Conservation (phyloP, 495 filamentous ascomycete genomes). For the Tuber umbilicatum region DNA sequence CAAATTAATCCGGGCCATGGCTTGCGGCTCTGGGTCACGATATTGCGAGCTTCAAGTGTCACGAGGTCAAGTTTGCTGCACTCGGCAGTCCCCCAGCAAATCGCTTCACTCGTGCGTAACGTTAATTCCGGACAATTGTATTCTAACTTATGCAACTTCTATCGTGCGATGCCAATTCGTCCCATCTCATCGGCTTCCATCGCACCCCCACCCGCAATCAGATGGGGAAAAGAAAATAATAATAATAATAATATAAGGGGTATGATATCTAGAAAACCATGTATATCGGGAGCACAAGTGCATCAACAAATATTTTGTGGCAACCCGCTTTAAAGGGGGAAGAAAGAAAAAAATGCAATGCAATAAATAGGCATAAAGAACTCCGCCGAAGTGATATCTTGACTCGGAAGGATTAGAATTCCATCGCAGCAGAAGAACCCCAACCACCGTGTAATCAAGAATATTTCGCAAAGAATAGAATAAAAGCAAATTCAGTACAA, state of each 20-base stretch:
- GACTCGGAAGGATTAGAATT: background rate
- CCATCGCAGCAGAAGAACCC: background rate
- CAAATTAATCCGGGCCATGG: background rate
- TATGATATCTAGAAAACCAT: background rate
- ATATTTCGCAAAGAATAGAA: background rate
- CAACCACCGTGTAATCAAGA: background rate
- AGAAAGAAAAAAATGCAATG: background rate
- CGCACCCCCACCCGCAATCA: background rate
- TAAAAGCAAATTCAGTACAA: background rate
- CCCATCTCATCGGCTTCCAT: background rate
- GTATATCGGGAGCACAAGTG: background rate
- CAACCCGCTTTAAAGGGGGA: background rate
- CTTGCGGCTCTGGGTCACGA: background rate
- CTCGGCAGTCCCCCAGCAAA: background rate
- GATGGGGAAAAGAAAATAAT: background rate
- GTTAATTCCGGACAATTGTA: background rate
- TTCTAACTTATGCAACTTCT: background rate
- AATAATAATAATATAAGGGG: background rate
- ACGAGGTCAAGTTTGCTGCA: background rate
- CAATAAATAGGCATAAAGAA: background rate
- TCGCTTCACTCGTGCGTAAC: background rate
- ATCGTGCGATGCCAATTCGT: background rate
- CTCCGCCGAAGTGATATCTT: background rate
- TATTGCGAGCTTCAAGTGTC: no score
- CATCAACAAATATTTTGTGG: background rate